Conservation (phyloP, 2,329 filamentous ascomycete species). For the Xylariomycetidae sp. region DNA sequence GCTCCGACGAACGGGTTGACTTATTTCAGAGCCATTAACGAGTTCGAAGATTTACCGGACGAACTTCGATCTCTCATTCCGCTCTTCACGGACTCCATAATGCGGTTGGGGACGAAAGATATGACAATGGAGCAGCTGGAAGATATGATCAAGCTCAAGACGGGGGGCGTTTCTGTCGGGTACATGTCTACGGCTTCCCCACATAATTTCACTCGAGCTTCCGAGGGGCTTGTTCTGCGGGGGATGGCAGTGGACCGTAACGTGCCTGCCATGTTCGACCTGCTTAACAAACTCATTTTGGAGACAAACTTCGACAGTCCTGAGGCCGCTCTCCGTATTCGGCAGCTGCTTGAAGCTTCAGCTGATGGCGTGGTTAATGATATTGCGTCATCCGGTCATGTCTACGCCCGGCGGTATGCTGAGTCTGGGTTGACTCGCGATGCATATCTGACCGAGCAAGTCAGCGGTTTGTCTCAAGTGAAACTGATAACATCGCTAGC, state of each 20-base stretch:
- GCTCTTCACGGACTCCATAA: constrained; percentile 85
- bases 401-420: constrained; percentile 78
- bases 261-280: constrained; percentile 83
- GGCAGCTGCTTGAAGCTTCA: constrained; percentile 79
- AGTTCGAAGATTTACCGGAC: constrained; percentile 72
- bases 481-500: constrained; percentile 78
- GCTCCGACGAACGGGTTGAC: constrained; percentile 93
- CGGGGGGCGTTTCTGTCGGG: constrained; percentile 80
- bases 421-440: constrained; percentile 72
- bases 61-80: constrained; percentile 82
- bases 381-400: constrained; percentile 85
- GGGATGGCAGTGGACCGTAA: constrained; percentile 89
- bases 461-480: constrained; percentile 86
- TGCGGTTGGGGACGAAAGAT: constrained; percentile 84
- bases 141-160: constrained; percentile 93
- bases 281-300: constrained; percentile 72
- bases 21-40: constrained; percentile 88
- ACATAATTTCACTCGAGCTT: constrained; percentile 61
- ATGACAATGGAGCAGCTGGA: constrained; percentile 93
- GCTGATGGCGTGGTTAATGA: constrained; percentile 88
- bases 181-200: constrained; percentile 82
- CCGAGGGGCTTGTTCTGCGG: constrained; percentile 78
- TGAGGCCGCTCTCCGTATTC: constrained; percentile 75
- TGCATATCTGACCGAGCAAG: constrained; percentile 73
- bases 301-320: constrained; percentile 88